Evolutionary conservation across 345 rosid genomes (phyloP), one percentile per base, ranked within the genome.

Genomic region (Cardamine chenopodiifolia): DNA sequence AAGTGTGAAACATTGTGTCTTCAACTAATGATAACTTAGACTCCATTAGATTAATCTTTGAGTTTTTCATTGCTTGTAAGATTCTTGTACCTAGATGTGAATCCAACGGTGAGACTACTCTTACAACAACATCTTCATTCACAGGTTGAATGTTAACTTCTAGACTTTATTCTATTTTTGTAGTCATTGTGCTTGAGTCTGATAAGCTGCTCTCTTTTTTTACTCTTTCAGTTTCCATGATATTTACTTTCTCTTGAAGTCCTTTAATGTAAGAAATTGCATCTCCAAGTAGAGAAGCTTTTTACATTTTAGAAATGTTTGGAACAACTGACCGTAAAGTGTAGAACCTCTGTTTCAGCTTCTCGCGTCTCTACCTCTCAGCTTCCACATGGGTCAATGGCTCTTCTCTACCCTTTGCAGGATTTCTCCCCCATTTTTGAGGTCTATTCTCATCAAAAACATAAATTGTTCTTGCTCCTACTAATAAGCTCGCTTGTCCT

Each of bases 281-380:
- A 72, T 95, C 99, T 62, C 93, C 97, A 18, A 95, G 78, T 50
- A 95, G 71, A 5, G 99, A 95, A 15, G 99, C 99, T 81, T 95
- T 95, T 75, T 95, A 97, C 99, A 95, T 95, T 82, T 95, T 95
- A 8, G 99, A 92, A 45, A 95, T 92, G 79, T 95, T 95, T n/a
- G 99, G 99, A 22, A 95, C 99, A 47, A 95, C 99, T 10, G 99
- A 89, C 2, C 99, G 82, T 55, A 95, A 81, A 0, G 97, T 97
- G 37, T 92, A 95, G 84, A 95, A 95, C 32, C 96, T 83, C 64
- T 95, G 97, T 80, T 95, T 95, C 54, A 95, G 86, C 86, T 92
- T 95, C 81, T 95, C 99, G 4, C 99, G 84, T 45, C 99, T 83
- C 55, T 90, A 97, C 80, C 99, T 85, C 80, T 95, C 99, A 10